phyloP scores from a whole-genome alignment of 106 monocot species.

The Posidonia australis region DNA sequence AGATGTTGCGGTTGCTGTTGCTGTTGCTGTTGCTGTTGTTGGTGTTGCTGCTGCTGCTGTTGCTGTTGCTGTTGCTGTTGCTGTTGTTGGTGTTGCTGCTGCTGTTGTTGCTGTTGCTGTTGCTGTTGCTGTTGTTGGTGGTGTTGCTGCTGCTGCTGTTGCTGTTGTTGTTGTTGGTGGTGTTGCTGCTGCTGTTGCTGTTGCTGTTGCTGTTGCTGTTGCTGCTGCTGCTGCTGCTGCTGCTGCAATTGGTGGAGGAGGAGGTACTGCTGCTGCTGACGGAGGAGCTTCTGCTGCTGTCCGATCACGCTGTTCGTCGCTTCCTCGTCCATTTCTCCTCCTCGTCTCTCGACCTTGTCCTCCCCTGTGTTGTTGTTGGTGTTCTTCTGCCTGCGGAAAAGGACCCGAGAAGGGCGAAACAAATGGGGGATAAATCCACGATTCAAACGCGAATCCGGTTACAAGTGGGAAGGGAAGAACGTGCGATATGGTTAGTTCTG shows the following conservation, averaged over 20 bases:
- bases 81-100: constrained; percentile 23
- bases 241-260: constrained; percentile 8
- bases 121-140: constrained; percentile 10
- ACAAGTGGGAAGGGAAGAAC: no score
- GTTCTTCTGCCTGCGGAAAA: no score
- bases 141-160: constrained; percentile 8
- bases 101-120: constrained; percentile 16
- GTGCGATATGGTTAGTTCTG: no score
- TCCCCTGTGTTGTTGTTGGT: background rate
- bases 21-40: constrained; percentile 29
- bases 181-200: no score
- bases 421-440: no score
- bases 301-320: constrained; percentile 13
- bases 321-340: constrained; percentile 14
- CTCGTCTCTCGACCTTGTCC: background rate
- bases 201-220: background rate
- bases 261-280: constrained; percentile 15
- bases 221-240: constrained; percentile 14
- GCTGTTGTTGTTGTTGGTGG: constrained; percentile 9
- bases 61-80: constrained; percentile 4
- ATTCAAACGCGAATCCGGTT: no score
- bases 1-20: constrained; percentile 6
- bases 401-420: background rate
- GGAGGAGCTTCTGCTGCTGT: constrained; percentile 11
- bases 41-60: constrained; percentile 19